A percentile compares a stretch with the other conserved stretches of the same genome.
These are phyloP conservation scores for Scedosporium boydii DNA, from an alignment of 2,329 filamentous ascomycete genomes.

Conservation along the genomic window DNA sequence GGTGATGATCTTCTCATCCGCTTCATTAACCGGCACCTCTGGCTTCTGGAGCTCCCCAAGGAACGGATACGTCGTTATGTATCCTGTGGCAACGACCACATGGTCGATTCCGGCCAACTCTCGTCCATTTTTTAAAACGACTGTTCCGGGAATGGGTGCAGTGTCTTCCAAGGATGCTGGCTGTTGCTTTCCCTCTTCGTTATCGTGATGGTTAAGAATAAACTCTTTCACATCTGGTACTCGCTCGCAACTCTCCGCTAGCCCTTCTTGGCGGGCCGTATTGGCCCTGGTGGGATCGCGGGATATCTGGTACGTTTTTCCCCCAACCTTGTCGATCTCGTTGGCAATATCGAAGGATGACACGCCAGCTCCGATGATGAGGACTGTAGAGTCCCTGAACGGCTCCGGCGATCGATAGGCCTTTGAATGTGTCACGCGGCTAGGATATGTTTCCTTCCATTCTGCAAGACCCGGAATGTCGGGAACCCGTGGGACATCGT, in stretches of 20 bases:
- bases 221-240: conserved; percentile 42
- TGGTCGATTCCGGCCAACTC: conserved; percentile 43
- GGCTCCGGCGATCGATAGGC: conserved; percentile 54
- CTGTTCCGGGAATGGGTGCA: conserved; percentile 35
- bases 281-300: conserved; percentile 43
- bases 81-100: conserved; percentile 59
- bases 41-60: conserved; percentile 37
- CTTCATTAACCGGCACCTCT: conserved; percentile 5
- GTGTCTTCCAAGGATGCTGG: conserved; percentile 10
- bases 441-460: conserved; percentile 46
- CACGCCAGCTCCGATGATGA: conserved; percentile 33
- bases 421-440: conserved; percentile 57
- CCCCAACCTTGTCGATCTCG: conserved; percentile 26
- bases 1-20: conserved; percentile 43
- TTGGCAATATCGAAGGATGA: conserved; percentile 32
- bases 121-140: conserved; percentile 43
- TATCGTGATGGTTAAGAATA: conserved; percentile 17
- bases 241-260: conserved; percentile 43
- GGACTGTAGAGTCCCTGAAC: conserved; percentile 32
- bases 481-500: conserved; percentile 53
- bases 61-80: conserved; percentile 59
- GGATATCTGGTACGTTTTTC: conserved; percentile 39
- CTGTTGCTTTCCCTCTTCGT: neutral
- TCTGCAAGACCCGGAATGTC: conserved; percentile 46
- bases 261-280: conserved; percentile 42